Conservation (phyloP, 2,329 filamentous ascomycete genomes). For the Talaromyces sp. region DNA sequence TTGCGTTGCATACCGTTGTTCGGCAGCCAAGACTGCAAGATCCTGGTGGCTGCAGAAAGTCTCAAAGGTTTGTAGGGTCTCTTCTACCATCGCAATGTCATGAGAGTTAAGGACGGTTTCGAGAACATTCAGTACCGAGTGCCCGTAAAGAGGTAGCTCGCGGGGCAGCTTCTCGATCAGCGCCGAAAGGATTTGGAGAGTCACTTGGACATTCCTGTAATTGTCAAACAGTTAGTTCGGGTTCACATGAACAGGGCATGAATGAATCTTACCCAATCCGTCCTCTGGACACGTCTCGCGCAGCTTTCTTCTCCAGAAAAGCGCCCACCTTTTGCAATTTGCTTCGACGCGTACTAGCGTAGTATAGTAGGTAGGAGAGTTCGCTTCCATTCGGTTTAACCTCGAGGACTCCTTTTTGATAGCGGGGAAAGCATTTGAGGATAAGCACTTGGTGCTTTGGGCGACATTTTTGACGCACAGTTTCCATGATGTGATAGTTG, state of each 20-base stretch:
- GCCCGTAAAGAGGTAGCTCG: constrained; percentile 84
- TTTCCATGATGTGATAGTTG: constrained; percentile 45
- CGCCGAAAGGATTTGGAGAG: constrained; percentile 84
- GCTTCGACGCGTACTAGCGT: constrained; percentile 87
- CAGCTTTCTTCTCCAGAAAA: constrained; percentile 92
- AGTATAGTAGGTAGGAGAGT: constrained; percentile 94
- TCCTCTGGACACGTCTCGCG: constrained; percentile 82
- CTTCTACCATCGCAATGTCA: constrained; percentile 90
- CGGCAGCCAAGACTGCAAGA: constrained; percentile 75
- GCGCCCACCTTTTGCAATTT: constrained; percentile 95
- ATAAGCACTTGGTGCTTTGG: constrained; percentile 97
- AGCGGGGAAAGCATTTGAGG: constrained; percentile 92
- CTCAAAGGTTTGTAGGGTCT: constrained; percentile 80
- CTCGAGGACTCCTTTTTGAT: constrained; percentile 84
- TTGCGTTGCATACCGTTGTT: constrained; percentile 75
- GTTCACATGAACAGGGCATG: not conserved
- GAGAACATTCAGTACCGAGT: constrained; percentile 79
- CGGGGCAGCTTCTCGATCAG: constrained; percentile 90
- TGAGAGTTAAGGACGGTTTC: constrained; percentile 76
- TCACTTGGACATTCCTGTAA: constrained; percentile 83
- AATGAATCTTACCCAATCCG: constrained; percentile 68
- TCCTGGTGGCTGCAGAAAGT: constrained; percentile 88
- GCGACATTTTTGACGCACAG: constrained; percentile 62
- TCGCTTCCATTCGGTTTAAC: constrained; percentile 96
- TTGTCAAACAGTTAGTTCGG: not conserved